These are phyloP conservation scores for Helichrysum umbraculigerum DNA, from an alignment of 129 eudicot species.

Conservation along the genomic window DNA sequence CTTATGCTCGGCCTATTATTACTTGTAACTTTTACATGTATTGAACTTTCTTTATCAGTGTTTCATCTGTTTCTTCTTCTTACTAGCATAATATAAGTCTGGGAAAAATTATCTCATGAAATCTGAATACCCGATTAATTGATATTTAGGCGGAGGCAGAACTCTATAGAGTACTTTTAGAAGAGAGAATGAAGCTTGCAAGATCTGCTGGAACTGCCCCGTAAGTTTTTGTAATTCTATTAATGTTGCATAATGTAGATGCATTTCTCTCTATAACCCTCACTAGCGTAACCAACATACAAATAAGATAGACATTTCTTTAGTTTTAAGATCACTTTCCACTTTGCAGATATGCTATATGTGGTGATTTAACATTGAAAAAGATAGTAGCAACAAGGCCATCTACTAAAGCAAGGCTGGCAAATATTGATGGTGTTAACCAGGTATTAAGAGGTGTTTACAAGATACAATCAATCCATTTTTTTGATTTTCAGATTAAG, in stretches of 20 bases:
- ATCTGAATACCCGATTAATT: slow-evolving; percentile 8
- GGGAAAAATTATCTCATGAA: slow-evolving; percentile 3
- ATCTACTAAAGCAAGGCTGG: slow-evolving; percentile 86
- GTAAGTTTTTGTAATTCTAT: slow-evolving; percentile 45
- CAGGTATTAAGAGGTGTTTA: slow-evolving; percentile 54
- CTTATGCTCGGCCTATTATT: neutral
- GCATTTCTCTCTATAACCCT: neutral
- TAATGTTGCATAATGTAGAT: neutral
- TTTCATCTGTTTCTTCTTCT: slow-evolving; percentile 1
- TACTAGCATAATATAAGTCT: slow-evolving; percentile 17
- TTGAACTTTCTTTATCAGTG: slow-evolving; percentile 2
- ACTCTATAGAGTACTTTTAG: slow-evolving; percentile 71
- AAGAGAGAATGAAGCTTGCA: slow-evolving; percentile 86
- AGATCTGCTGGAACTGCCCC: slow-evolving; percentile 92
- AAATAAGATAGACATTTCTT: neutral
- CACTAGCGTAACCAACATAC: neutral
- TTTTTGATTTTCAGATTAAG: too few species aligned
- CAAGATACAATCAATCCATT: neutral
- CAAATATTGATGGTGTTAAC: slow-evolving; percentile 93
- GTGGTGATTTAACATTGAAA: slow-evolving; percentile 84
- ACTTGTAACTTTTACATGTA: neutral
- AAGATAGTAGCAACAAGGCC: slow-evolving; percentile 75
- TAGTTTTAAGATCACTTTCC: slow-evolving; percentile 6
- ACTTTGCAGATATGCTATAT: slow-evolving; percentile 72
- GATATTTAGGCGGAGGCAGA: slow-evolving; percentile 61